phyloP scores from a whole-genome alignment of 257 asterid species.

The Plantago elongata region DNA sequence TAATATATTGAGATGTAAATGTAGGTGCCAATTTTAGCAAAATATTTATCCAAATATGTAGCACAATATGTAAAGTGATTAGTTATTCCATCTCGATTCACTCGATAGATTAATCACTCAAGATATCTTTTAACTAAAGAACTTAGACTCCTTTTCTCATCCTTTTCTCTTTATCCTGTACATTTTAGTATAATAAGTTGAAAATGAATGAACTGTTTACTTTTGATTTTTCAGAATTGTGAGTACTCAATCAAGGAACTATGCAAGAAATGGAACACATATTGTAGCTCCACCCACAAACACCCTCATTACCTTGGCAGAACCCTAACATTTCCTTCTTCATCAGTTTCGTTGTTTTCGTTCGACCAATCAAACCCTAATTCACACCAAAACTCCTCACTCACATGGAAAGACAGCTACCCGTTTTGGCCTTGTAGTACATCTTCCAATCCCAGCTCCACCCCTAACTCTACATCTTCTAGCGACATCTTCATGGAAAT shows the following conservation, averaged over 20 bases:
- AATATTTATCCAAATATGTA: too few relatives aligned
- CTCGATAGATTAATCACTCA: too few relatives aligned
- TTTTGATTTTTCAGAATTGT: conserved; percentile 30
- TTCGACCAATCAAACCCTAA: conserved; percentile 35
- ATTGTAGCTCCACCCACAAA: conserved; percentile 49
- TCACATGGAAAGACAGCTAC: conserved; percentile 12
- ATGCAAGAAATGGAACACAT: conserved; percentile 56
- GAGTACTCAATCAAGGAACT: conserved; percentile 31
- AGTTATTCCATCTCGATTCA: too few relatives aligned
- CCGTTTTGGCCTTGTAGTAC: background rate
- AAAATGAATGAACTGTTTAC: background rate
- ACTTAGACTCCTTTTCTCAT: background rate
- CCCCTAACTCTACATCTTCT: conserved; percentile 43
- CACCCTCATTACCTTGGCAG: conserved; percentile 29
- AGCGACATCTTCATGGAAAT: conserved; percentile 47
- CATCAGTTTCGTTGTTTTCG: conserved; percentile 43
- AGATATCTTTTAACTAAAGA: too few relatives aligned
- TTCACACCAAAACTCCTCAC: conserved; percentile 15
- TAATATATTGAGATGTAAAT: too few relatives aligned
- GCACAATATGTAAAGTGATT: too few relatives aligned
- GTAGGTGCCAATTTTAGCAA: too few relatives aligned
- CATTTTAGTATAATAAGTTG: too few relatives aligned
- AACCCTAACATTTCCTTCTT: conserved; percentile 45
- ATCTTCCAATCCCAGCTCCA: conserved; percentile 40
- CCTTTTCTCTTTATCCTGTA: background rate